Percentiles rank a stretch among this genome's conserved stretches.
Conservation (phyloP, 176 grass and related monocot genomes). For the Canna indica region DNA sequence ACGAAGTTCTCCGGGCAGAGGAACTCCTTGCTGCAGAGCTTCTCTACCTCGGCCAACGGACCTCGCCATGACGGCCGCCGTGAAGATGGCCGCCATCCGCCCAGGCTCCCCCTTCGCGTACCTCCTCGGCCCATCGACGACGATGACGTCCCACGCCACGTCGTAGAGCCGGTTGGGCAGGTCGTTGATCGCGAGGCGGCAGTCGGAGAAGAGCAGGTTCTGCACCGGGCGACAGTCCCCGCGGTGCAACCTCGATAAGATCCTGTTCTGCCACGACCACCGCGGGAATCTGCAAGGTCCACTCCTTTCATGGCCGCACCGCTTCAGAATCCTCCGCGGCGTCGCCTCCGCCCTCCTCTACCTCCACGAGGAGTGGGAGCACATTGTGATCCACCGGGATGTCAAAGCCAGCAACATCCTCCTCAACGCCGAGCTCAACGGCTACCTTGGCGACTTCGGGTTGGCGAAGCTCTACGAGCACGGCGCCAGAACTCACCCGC, state of each 20-base stretch:
- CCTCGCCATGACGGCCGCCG: conserved; percentile 69
- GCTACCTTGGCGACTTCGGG: conserved; percentile 74
- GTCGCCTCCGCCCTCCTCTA: conserved; percentile 59
- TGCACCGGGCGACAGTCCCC: conserved; percentile 81
- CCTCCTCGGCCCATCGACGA: conserved; percentile 84
- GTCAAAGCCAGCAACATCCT: conserved; percentile 78
- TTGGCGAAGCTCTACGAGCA: conserved; percentile 64
- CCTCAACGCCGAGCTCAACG: conserved; percentile 60
- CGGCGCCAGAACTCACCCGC: conserved; percentile 53
- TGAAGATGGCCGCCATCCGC: conserved; percentile 85
- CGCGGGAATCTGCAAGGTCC: neutral
- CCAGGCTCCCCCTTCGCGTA: conserved; percentile 62
- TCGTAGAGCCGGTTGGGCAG: conserved; percentile 90
- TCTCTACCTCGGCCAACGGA: conserved; percentile 23
- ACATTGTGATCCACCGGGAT: conserved; percentile 87
- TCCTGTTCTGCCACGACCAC: conserved; percentile 39
- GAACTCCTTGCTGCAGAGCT: conserved; percentile 19
- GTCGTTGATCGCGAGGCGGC: conserved; percentile 88
- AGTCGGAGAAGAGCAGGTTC: conserved; percentile 96
- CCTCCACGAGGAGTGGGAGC: conserved; percentile 81
- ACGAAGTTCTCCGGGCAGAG: conserved; percentile 17
- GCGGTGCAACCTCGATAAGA: conserved; percentile 45
- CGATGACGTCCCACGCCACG: conserved; percentile 77
- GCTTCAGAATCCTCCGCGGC: conserved; percentile 42
- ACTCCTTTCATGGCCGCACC: conserved; percentile 43